Evolutionary conservation across 2,329 filamentous ascomycete genomes (phyloP).

Genomic region (Alternaria tenuissima): DNA sequence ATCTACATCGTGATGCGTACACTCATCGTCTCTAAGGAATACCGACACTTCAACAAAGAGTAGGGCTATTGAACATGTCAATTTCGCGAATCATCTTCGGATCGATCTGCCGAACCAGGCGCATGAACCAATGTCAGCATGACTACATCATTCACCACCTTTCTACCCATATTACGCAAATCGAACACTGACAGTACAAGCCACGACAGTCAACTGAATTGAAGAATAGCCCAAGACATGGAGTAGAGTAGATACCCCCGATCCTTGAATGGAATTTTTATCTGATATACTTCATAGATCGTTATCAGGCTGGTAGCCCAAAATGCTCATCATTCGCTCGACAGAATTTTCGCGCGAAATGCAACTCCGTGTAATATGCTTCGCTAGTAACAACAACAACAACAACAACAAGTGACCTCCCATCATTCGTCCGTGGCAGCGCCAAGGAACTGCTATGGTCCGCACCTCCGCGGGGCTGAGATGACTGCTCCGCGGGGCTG

Average conservation of each 20-base stretch:
- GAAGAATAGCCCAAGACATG: background rate
- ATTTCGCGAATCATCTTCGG: background rate
- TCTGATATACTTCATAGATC: background rate
- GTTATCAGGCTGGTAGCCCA: background rate
- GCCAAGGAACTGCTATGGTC: background rate
- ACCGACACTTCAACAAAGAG: background rate
- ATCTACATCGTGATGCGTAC: background rate
- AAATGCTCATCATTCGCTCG: background rate
- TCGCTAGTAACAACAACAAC: constrained; percentile 3
- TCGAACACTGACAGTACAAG: background rate
- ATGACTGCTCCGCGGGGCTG: background rate
- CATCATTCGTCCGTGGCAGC: background rate
- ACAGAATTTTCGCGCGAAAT: background rate
- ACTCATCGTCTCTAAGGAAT: background rate
- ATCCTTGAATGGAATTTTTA: background rate
- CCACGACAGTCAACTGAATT: background rate
- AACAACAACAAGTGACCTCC: background rate
- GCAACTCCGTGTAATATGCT: constrained; percentile 5
- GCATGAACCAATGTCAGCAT: background rate
- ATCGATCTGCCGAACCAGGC: background rate
- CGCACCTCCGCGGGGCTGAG: background rate
- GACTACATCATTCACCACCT: background rate
- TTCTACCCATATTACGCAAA: background rate
- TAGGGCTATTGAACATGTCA: background rate
- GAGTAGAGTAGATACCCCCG: background rate